A percentile compares a stretch with the other conserved stretches of the same genome.
Evolutionary conservation across 345 rosid species (phyloP).

Genomic region (Salix dunnii): DNA sequence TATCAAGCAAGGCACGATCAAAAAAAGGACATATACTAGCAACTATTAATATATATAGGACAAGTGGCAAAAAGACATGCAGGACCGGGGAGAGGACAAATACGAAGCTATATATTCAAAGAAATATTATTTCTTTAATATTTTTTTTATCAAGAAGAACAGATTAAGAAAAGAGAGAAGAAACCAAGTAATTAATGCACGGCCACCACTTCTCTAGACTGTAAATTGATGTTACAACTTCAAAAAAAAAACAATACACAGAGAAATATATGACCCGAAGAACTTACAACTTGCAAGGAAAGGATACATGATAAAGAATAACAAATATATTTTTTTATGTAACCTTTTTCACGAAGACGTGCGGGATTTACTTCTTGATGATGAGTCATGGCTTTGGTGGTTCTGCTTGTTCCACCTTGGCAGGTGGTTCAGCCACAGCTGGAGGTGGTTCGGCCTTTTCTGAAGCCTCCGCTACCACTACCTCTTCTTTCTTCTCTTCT

Average conservation of each 20-base stretch:
- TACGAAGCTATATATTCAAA: neutral
- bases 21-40: neutral
- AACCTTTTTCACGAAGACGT: neutral
- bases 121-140: neutral
- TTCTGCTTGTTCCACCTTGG: slow-evolving; percentile 22
- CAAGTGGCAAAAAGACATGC: neutral
- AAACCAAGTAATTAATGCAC: neutral
- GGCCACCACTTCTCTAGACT: neutral
- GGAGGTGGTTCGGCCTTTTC: slow-evolving; percentile 8
- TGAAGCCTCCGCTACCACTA: slow-evolving; percentile 2
- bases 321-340: slow-evolving; percentile 3
- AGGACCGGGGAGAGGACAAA: neutral
- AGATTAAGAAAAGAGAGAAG: neutral
- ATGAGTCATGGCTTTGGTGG: slow-evolving; percentile 49
- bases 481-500: slow-evolving; percentile 45
- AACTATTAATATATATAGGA: neutral
- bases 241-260: neutral
- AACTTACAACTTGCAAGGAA: neutral
- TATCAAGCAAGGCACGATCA: neutral
- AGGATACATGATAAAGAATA: neutral
- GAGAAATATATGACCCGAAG: neutral
- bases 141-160: neutral
- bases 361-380: neutral
- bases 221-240: neutral
- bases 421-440: slow-evolving; percentile 3